Conservation (phyloP, 108 stramenopile species). For the Nitzschia sp. region DNA sequence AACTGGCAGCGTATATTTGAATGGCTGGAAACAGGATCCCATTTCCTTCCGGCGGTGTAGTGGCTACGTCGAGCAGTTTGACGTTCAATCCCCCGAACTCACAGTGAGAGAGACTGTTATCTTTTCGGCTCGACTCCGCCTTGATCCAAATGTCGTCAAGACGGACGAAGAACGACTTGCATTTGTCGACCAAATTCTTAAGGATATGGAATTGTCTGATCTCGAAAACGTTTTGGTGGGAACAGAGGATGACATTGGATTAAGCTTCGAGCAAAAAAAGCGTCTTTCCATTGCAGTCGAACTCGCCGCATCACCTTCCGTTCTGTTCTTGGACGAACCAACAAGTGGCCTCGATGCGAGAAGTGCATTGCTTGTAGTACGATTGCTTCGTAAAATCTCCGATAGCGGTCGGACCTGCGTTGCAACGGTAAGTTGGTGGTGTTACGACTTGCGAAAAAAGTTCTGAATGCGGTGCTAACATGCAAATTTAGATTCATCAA, state of each 20-base stretch:
- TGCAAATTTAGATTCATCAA: conserved; percentile 46
- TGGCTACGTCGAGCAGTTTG: conserved; percentile 92
- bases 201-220: conserved; percentile 74
- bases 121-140: conserved; percentile 81
- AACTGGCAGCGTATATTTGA: conserved; percentile 66
- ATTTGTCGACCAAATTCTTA: conserved; percentile 75
- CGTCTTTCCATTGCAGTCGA: conserved; percentile 79
- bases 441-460: neutral
- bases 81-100: conserved; percentile 74
- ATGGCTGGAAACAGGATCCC: conserved; percentile 61
- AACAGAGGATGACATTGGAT: conserved; percentile 59
- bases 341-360: conserved; percentile 72
- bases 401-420: conserved; percentile 55
- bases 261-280: conserved; percentile 76
- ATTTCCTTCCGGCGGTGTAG: conserved; percentile 62
- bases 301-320: conserved; percentile 56
- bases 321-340: conserved; percentile 82
- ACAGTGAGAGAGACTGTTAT: conserved; percentile 81
- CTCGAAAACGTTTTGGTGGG: conserved; percentile 73
- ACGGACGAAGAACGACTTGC: conserved; percentile 41
- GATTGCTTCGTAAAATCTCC: conserved; percentile 60
- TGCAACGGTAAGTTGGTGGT: conserved; percentile 15
- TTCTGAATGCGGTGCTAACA: neutral
- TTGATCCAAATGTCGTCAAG: conserved; percentile 43
- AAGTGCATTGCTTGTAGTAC: conserved; percentile 60